These are phyloP conservation scores for Begonia masoniana DNA, from an alignment of 306 rosid species.

Conservation along the genomic window DNA sequence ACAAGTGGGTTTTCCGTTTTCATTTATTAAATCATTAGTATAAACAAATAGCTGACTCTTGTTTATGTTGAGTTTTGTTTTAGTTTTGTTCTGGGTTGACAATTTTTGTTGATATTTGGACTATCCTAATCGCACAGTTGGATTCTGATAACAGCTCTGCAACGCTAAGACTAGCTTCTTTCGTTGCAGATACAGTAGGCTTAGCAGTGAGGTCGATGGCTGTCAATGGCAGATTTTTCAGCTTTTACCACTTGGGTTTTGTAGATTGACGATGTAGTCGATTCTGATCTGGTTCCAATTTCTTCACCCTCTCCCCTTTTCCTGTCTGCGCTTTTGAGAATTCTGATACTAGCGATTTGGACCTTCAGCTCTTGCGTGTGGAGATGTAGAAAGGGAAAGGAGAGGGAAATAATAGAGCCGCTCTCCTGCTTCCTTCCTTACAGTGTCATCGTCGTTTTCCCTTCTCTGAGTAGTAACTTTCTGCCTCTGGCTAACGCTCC, in stretches of 20 bases:
- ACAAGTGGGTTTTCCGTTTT: too few relatives aligned
- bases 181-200: too few relatives aligned
- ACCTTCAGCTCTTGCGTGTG: constrained; percentile 11
- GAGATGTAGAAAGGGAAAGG: constrained; percentile 5
- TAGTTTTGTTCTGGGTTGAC: too few relatives aligned
- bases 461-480: constrained; percentile 1
- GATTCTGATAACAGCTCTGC: too few relatives aligned
- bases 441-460: constrained; percentile 22
- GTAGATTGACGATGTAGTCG: constrained; percentile 11
- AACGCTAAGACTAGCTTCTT: too few relatives aligned
- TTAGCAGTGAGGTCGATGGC: background rate
- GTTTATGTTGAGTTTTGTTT: too few relatives aligned
- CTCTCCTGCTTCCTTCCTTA: background rate
- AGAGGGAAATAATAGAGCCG: background rate
- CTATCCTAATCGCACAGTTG: too few relatives aligned
- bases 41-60: too few relatives aligned
- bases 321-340: background rate
- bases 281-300: background rate
- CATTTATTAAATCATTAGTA: too few relatives aligned
- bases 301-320: background rate
- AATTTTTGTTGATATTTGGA: too few relatives aligned
- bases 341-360: constrained; percentile 3
- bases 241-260: constrained; percentile 17
- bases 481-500: background rate
- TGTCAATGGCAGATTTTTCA: constrained; percentile 14